phyloP scores from a whole-genome alignment of 768 basidiomycete species.

The Lactarius vividus region DNA sequence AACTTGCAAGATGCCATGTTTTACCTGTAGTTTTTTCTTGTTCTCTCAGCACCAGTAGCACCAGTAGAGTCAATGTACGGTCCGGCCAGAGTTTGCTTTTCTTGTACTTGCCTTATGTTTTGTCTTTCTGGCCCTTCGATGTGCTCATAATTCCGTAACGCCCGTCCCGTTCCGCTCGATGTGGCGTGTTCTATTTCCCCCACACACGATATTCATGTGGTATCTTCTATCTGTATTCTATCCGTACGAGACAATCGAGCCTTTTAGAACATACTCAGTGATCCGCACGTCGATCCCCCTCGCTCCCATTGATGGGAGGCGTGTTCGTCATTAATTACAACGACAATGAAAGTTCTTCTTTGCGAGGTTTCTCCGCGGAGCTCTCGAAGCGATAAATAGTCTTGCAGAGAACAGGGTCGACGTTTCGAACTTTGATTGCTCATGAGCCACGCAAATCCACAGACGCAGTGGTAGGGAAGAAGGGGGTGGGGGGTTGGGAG shows the following conservation, averaged over 20 bases:
- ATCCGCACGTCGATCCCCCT: conserved; percentile 1
- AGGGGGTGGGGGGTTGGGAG: background rate
- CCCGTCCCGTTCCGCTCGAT: background rate
- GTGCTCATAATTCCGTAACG: background rate
- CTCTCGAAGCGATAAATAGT: background rate
- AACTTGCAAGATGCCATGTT: conserved; percentile 69
- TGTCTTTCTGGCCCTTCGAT: background rate
- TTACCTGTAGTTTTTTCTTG: conserved; percentile 49
- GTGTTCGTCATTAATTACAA: background rate
- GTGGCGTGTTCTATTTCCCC: background rate
- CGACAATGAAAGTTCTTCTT: background rate
- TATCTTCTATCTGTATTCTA: background rate
- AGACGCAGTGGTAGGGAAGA: background rate
- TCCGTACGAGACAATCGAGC: background rate
- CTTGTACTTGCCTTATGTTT: background rate
- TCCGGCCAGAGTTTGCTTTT: background rate
- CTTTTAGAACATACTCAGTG: background rate
- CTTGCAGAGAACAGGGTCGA: background rate
- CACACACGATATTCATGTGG: background rate
- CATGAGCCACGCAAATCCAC: background rate
- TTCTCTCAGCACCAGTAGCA: background rate
- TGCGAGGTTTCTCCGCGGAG: background rate
- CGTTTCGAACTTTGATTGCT: background rate
- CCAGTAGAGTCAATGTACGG: background rate
- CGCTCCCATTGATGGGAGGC: background rate